Evolutionary conservation across 208 protist species (phyloP), one percentile per base, ranked within the genome.

Genomic region (Acanthamoeba healyi): DNA sequence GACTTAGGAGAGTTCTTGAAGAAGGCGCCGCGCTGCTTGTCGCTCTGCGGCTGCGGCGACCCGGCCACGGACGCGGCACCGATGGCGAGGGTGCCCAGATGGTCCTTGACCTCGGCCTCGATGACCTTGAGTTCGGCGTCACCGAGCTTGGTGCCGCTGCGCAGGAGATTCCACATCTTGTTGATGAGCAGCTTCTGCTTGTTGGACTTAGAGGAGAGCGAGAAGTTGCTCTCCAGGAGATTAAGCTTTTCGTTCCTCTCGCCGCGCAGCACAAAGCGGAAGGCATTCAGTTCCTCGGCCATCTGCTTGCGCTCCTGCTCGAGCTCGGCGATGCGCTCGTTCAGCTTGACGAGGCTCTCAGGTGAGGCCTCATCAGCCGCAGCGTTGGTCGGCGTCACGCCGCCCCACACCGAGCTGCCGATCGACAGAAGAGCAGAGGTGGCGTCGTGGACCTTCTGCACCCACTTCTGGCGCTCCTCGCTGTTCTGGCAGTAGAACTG

Each of bases 101-200:
- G 70, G n/a, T 40, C 70, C 40, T 79, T 40, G 40, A 79, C 70
- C 38, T 79, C 70, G 40, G 38, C 70, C 40, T 79, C 70, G 32
- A 79, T 14, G 22, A 34, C 36, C 70, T 79, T 79, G 36, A 79
- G 70, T 29, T 79, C 70, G 40, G 70, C 32, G 40, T 81, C 70
- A 7, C 40, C 32, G 36, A 81, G 29, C 70, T 81, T 81, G 40
- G 70, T 26, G 34, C 70, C 70, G 36, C 24, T 46, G 34, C 70
- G 70, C 34, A 81, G 70, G 38, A 26, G 34, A 38, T 81, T 81
- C 70, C 70, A 81, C 70, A 81, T 12, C 70, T 81, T 81, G 70
- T 81, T 81, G 70, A 81, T 81, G 70, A 81, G 70, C 70, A 81
- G 70, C 70, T 81, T 81, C 70, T 81, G 70, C 70, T 81, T 81